phyloP scores from a whole-genome alignment of 768 basidiomycete genomes.

The Auricularia heimuer region DNA sequence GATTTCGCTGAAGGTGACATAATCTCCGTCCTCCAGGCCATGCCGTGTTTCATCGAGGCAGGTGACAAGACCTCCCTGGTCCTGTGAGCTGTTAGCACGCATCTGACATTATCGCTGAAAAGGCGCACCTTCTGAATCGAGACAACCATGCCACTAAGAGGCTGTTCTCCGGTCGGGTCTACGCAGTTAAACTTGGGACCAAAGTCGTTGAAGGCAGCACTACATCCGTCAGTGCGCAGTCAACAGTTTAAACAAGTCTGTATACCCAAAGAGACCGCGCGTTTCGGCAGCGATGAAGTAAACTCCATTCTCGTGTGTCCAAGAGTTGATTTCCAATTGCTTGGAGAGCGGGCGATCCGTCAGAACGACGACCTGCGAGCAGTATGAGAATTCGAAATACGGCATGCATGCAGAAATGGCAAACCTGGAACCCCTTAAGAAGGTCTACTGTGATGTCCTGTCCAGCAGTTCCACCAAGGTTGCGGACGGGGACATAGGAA shows the following conservation, averaged over 20 bases:
- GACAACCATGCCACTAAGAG: constrained; percentile 90
- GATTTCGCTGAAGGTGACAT: constrained; percentile 91
- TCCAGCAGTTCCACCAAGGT: constrained; percentile 69
- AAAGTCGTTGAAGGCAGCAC: constrained; percentile 94
- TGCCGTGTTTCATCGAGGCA: constrained; percentile 96
- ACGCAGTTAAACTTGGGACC: constrained; percentile 91
- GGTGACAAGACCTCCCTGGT: constrained; percentile 84
- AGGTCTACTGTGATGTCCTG: constrained; percentile 71
- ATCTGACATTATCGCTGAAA: not conserved
- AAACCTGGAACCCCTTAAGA: constrained; percentile 81
- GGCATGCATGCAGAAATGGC: constrained; percentile 1
- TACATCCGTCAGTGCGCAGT: constrained; percentile 21
- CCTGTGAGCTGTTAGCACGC: constrained; percentile 33
- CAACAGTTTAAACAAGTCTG: not conserved
- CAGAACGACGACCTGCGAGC: constrained; percentile 71
- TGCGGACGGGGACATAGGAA: constrained; percentile 86
- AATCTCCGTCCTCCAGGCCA: constrained; percentile 97
- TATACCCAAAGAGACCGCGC: constrained; percentile 87
- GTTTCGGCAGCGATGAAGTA: constrained; percentile 90
- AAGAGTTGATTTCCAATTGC: constrained; percentile 92
- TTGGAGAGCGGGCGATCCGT: constrained; percentile 68
- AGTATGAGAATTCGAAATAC: constrained; percentile 6
- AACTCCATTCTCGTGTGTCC: constrained; percentile 82
- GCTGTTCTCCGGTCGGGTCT: constrained; percentile 96
- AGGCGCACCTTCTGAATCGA: constrained; percentile 68